A percentile compares a stretch with the other conserved stretches of the same genome.
Evolutionary conservation across 2,329 filamentous ascomycete genomes (phyloP).

Genomic region (Paramyrothecium roridum): DNA sequence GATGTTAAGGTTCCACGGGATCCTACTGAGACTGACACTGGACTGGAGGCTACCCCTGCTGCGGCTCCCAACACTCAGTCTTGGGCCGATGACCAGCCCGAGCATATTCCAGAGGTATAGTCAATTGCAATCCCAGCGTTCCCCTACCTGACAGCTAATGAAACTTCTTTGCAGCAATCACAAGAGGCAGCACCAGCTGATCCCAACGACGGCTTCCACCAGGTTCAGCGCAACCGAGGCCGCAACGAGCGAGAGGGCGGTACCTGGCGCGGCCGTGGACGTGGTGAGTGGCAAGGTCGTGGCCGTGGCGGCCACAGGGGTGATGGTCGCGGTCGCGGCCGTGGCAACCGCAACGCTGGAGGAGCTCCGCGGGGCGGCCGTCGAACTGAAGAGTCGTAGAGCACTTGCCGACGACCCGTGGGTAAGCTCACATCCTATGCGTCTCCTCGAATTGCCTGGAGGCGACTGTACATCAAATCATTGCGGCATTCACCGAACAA

Average conservation of each 20-base stretch:
- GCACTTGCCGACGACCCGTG: constrained; percentile 17
- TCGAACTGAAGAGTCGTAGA: constrained; percentile 37
- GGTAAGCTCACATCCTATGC: constrained; percentile 20
- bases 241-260: constrained; percentile 51
- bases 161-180: constrained; percentile 11
- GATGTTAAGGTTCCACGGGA: constrained; percentile 66
- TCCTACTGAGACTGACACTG: constrained; percentile 69
- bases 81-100: constrained; percentile 80
- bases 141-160: constrained; percentile 7
- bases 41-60: constrained; percentile 58
- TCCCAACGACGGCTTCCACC: constrained; percentile 66
- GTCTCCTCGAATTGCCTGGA: constrained; percentile 23
- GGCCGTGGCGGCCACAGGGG: constrained; percentile 51
- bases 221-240: constrained; percentile 61
- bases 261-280: constrained; percentile 38
- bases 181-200: constrained; percentile 35
- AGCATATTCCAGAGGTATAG: constrained; percentile 41
- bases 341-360: constrained; percentile 33
- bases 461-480: constrained; percentile 37
- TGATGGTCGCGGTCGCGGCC: constrained; percentile 39
- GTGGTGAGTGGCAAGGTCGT: constrained; percentile 39
- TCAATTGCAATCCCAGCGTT: neutral
- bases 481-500: constrained; percentile 33
- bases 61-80: constrained; percentile 56
- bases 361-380: constrained; percentile 30